phyloP scores from a whole-genome alignment of 176 grass and related monocot genomes.

The Avena insularis region DNA sequence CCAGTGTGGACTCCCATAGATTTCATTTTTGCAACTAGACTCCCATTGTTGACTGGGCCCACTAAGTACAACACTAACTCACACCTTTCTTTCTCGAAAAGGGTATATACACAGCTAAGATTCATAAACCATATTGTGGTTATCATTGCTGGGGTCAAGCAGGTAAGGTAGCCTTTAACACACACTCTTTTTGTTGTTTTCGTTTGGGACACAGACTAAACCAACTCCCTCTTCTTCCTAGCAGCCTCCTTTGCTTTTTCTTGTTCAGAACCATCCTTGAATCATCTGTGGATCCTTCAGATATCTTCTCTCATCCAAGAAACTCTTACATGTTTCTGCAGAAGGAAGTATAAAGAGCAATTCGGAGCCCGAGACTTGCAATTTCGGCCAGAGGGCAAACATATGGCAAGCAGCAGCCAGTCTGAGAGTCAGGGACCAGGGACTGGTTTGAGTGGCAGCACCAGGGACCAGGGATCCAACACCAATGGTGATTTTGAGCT shows the following conservation, averaged over 20 bases:
- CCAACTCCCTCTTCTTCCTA: not conserved
- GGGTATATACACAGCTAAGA: constrained; percentile 1
- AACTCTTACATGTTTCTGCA: not conserved
- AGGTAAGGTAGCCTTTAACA: not conserved
- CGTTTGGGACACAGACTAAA: not conserved
- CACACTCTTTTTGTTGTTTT: not conserved
- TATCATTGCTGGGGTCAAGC: constrained; percentile 9
- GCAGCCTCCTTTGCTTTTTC: not conserved
- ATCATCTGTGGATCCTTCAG: not conserved
- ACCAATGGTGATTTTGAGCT: constrained; percentile 9
- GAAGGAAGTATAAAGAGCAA: not conserved
- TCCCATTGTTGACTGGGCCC: not conserved
- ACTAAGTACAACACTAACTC: not conserved
- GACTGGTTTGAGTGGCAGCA: not conserved
- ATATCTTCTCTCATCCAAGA: not conserved
- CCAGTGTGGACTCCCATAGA: no score
- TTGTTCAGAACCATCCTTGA: constrained; percentile 4
- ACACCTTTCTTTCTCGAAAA: not conserved
- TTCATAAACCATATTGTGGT: not conserved
- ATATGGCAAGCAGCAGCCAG: not conserved
- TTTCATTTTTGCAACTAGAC: not conserved
- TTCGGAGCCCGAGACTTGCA: not conserved
- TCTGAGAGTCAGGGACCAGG: not conserved
- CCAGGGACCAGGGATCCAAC: not conserved
- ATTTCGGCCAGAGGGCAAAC: not conserved